Evolutionary conservation across 176 grass and related monocot species (phyloP), one percentile per base, ranked within the genome.

Genomic region (Triticum turgidum): DNA sequence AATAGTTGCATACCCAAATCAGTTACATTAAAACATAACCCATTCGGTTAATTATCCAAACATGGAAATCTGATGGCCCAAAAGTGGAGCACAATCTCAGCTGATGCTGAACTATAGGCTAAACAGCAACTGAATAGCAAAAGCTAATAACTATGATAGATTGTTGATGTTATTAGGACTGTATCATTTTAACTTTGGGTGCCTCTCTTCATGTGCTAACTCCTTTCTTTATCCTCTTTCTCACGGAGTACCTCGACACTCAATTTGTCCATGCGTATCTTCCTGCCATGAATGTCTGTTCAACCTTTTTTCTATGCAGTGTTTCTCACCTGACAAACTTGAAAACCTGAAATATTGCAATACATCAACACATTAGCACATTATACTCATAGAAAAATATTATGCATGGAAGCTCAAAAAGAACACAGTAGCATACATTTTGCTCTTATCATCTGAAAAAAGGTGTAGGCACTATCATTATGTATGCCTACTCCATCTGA

Each of bases 131-230:
- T 89, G 56, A 89, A 76, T 85, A 81, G 77, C 61, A 6, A 69
- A 85, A 34, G 62, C 24, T 59, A 37, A 69, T 32, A 29, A 42
- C 45, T 47, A n/a, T 44, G 24, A 9, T n/a, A 85, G 25, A 73
- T 85, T 61, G 12, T 44, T 89, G 54, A 76, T 2, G 3, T 35
- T 62, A 85, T 35, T 92, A 92, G 88, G 90, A 94, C 12, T 89
- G 92, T 27, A 95, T 85, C 95, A 95, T 98, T 74, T 98, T 95
- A 80, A 95, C 91, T 85, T 85, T 92, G 68, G 92, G 95, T 51
- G 85, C 3, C 85, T 69, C 90, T 98, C 92, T 98, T 98, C 85
- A 89, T 84, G 77, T 93, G 92, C 21, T 91, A 82, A 35, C 89
- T 80, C 21, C 89, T 89, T 58, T 98, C 95, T 77, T 91, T 98